Evolutionary conservation across 1,284 basidiomycete species (phyloP).

Genomic region (Naganishia liquefaciens): DNA sequence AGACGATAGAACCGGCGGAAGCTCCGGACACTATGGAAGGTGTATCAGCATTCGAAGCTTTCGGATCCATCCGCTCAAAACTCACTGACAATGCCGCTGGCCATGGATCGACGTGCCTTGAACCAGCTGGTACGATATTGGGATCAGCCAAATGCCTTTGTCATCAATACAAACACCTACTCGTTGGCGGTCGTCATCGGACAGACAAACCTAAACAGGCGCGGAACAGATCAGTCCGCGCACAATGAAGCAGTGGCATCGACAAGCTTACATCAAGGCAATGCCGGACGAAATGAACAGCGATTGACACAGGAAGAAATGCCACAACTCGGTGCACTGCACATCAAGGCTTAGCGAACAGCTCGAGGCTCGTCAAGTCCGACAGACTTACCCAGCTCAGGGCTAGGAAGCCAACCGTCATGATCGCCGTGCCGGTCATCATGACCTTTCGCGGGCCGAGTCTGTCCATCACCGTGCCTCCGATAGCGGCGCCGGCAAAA

Average conservation of each 20-base stretch:
- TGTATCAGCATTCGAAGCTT: neutral
- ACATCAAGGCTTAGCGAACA: neutral
- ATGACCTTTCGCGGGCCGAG: constrained; percentile 44
- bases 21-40: constrained; percentile 39
- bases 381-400: constrained; percentile 33
- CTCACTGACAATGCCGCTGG: constrained; percentile 42
- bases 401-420: constrained; percentile 40
- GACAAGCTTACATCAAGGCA: constrained; percentile 40
- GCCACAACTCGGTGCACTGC: constrained; percentile 42
- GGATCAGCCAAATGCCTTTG: neutral
- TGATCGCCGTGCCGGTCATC: constrained; percentile 37
- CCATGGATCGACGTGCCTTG: constrained; percentile 42
- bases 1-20: constrained; percentile 44
- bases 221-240: neutral
- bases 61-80: constrained; percentile 5
- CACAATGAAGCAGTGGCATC: neutral
- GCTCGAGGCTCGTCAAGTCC: neutral
- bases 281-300: constrained; percentile 44
- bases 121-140: constrained; percentile 40
- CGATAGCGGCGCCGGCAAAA: constrained; percentile 42
- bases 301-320: constrained; percentile 44
- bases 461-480: constrained; percentile 45
- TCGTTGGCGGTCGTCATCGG: constrained; percentile 46
- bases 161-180: constrained; percentile 2
- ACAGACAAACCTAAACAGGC: constrained; percentile 41